Conservation (phyloP, 108 stramenopile genomes). For the Mayamaea pseudoterrestris region DNA sequence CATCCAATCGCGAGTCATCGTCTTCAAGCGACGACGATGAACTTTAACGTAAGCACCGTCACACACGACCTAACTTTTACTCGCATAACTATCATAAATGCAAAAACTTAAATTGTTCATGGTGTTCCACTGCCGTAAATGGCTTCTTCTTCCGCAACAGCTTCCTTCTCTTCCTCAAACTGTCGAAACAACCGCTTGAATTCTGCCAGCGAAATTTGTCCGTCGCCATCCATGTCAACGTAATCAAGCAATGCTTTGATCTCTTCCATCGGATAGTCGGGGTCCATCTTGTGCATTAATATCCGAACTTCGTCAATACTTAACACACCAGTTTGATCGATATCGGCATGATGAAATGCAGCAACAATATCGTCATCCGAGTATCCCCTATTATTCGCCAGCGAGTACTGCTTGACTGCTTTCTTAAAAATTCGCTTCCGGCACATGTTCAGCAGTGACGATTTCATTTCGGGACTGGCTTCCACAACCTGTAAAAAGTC, state of each 20-base stretch:
- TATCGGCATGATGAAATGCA: constrained; percentile 53
- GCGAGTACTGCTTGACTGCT: constrained; percentile 44
- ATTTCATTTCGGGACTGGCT: constrained; percentile 32
- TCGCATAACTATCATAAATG: too few relatives aligned
- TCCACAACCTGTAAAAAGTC: constrained; percentile 53
- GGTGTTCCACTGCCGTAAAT: too few relatives aligned
- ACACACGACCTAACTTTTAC: too few relatives aligned
- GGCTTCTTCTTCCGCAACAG: neutral
- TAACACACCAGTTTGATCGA: constrained; percentile 35
- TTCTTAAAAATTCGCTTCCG: constrained; percentile 47
- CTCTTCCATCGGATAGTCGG: constrained; percentile 38
- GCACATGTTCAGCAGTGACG: constrained; percentile 45
- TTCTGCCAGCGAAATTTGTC: constrained; percentile 31
- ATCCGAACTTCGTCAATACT: constrained; percentile 32
- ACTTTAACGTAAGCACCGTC: too few relatives aligned
- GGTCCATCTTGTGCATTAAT: constrained; percentile 38
- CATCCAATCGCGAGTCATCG: too few relatives aligned
- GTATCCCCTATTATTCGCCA: constrained; percentile 36
- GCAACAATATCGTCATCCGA: constrained; percentile 39
- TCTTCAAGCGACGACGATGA: too few relatives aligned
- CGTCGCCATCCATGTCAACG: constrained; percentile 53
- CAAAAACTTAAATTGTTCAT: too few relatives aligned
- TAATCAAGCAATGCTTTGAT: constrained; percentile 42
- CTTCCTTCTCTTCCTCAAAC: constrained; percentile 31
- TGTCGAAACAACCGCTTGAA: constrained; percentile 39